phyloP scores from a whole-genome alignment of 345 rosid genomes.

The Eucalyptus marginata region DNA sequence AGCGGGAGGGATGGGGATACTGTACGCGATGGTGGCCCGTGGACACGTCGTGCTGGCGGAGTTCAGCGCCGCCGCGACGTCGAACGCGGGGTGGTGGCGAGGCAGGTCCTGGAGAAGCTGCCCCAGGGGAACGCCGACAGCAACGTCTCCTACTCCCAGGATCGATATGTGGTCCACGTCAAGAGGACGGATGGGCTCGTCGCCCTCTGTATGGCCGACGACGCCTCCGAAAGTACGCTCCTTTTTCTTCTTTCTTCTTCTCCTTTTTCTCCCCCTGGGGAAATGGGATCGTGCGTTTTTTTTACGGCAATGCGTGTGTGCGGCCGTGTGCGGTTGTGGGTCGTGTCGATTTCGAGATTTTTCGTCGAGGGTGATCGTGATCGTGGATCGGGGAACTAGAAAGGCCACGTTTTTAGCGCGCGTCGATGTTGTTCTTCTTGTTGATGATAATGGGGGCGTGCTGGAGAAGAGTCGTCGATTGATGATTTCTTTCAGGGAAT shows the following conservation, averaged over 20 bases:
- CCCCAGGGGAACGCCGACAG: neutral
- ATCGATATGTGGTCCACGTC: constrained; percentile 31
- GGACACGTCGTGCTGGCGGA: constrained; percentile 37
- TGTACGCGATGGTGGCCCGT: constrained; percentile 40
- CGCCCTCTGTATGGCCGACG: constrained; percentile 42
- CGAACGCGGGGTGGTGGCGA: constrained; percentile 21
- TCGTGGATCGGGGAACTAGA: neutral
- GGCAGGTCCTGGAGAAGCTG: constrained; percentile 19
- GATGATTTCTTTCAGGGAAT: neutral
- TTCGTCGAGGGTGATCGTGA: neutral
- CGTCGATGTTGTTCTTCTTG: neutral
- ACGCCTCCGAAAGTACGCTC: constrained; percentile 9
- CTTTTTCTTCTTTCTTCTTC: too few relatives aligned
- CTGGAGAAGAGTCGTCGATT: neutral
- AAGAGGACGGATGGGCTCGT: constrained; percentile 29
- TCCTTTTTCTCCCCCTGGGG: too few relatives aligned
- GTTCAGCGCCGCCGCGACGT: constrained; percentile 9
- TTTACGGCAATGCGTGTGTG: neutral
- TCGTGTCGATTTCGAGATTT: neutral
- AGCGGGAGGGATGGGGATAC: constrained; percentile 17
- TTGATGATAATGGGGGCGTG: neutral
- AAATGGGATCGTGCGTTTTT: too few relatives aligned
- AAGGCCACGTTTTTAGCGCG: neutral
- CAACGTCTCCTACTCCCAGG: constrained; percentile 25
- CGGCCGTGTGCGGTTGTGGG: neutral